Percentiles rank a stretch among this genome's conserved stretches.
These are phyloP conservation scores for Rubia peregrina DNA, from an alignment of 305 asterid genomes.

Conservation along the genomic window DNA sequence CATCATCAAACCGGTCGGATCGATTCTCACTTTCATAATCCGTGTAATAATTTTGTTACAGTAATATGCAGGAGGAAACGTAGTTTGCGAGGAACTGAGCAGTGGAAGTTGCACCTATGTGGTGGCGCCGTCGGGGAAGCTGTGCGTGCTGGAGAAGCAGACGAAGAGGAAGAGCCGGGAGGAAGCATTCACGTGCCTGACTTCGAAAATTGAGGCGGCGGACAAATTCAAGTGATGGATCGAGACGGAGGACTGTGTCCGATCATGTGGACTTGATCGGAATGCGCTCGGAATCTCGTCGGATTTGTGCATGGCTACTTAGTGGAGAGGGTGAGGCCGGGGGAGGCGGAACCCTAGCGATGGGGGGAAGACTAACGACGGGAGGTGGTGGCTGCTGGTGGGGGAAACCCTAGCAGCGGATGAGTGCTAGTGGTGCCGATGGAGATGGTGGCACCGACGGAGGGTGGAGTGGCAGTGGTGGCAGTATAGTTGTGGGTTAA, in stretches of 20 bases:
- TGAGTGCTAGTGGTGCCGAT: too few species aligned
- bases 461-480: too few species aligned
- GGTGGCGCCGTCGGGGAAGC: slow-evolving; percentile 47
- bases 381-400: too few species aligned
- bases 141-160: slow-evolving; percentile 67
- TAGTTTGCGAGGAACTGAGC: slow-evolving; percentile 48
- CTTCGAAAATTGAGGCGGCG: slow-evolving; percentile 59
- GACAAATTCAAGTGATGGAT: slow-evolving; percentile 40
- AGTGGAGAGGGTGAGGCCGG: too few species aligned
- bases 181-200: slow-evolving; percentile 41
- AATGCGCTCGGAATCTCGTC: slow-evolving; percentile 65
- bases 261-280: slow-evolving; percentile 56
- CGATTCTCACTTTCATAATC: neutral
- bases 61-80: slow-evolving; percentile 23
- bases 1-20: neutral
- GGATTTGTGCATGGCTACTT: slow-evolving; percentile 39
- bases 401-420: too few species aligned
- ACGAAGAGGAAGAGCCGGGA: slow-evolving; percentile 37
- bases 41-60: neutral
- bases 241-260: slow-evolving; percentile 54
- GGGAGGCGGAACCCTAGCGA: too few species aligned
- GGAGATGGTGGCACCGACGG: too few species aligned
- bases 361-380: too few species aligned
- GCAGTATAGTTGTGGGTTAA: too few species aligned
- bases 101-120: slow-evolving; percentile 54